Conservation (phyloP, 164 flowering plant genomes). For the Nymphaea colorata region DNA sequence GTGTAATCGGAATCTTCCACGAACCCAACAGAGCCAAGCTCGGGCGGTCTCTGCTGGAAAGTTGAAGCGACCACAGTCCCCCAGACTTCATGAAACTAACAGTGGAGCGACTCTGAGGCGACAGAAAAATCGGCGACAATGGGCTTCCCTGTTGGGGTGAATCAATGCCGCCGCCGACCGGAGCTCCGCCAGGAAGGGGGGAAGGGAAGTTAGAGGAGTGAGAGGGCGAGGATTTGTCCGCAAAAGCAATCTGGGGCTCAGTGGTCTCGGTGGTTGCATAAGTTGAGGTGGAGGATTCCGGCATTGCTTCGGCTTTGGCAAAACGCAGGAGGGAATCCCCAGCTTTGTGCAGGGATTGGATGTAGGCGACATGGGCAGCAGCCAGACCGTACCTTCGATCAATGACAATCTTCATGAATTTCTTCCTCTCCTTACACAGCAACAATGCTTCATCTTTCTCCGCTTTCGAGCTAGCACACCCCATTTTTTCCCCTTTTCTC, state of each 20-base stretch:
- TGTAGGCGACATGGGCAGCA: conserved; percentile 73
- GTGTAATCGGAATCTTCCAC: conserved; percentile 27
- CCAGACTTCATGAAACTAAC: conserved; percentile 60
- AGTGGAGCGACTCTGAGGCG: conserved; percentile 11
- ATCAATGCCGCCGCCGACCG: conserved; percentile 2
- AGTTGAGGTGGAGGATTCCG: conserved; percentile 51
- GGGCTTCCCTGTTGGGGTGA: conserved; percentile 44
- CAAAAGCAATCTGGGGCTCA: background rate
- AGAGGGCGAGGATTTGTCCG: conserved; percentile 35
- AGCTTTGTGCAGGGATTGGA: conserved; percentile 50
- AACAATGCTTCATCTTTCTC: conserved; percentile 56
- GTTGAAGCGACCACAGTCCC: conserved; percentile 27
- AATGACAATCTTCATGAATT: conserved; percentile 69
- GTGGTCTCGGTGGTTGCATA: conserved; percentile 53
- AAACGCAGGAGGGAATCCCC: conserved; percentile 68
- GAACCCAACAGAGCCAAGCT: conserved; percentile 10
- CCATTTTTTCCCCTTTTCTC: conserved; percentile 30
- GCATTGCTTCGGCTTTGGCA: conserved; percentile 64
- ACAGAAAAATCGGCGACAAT: conserved; percentile 16
- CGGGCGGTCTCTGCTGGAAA: conserved; percentile 2
- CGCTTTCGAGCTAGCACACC: conserved; percentile 45
- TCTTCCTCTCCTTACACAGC: conserved; percentile 63
- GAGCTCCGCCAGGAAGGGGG: background rate
- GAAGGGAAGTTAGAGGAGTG: conserved; percentile 36
- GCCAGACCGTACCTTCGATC: conserved; percentile 75